Conservation (phyloP, 2,329 filamentous ascomycete species). For the Periglandula ipomoeae region DNA sequence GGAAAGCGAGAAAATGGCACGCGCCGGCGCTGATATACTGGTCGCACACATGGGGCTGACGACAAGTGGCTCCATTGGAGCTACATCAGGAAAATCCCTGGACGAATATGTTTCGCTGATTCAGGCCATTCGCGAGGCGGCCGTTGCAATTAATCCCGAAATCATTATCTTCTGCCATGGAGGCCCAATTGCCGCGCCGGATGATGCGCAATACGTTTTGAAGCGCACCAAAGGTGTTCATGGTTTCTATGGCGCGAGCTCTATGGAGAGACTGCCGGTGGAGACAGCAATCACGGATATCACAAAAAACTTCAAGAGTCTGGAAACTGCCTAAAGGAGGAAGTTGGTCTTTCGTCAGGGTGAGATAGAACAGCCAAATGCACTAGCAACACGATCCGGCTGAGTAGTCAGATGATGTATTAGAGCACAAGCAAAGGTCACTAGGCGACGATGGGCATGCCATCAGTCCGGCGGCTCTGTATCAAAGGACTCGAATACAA, state of each 20-base stretch:
- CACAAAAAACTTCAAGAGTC: conserved; percentile 17
- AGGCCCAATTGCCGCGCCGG: conserved; percentile 54
- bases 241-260: conserved; percentile 62
- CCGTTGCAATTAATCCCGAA: conserved; percentile 43
- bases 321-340: neutral
- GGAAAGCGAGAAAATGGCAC: conserved; percentile 52
- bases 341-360: neutral
- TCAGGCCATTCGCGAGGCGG: conserved; percentile 55
- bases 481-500: no score
- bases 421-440: no score
- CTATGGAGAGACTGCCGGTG: conserved; percentile 60
- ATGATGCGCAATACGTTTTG: conserved; percentile 56
- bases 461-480: no score
- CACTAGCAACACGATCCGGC: neutral
- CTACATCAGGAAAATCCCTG: conserved; percentile 48
- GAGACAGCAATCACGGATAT: conserved; percentile 51
- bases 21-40: conserved; percentile 56
- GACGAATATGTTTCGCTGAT: conserved; percentile 55
- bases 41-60: conserved; percentile 64
- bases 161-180: conserved; percentile 56
- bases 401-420: no score
- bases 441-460: no score
- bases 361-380: no score
- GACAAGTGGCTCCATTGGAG: conserved; percentile 55
- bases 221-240: conserved; percentile 51